Conservation (phyloP, 768 basidiomycete species). For the Amanita exitialis region DNA sequence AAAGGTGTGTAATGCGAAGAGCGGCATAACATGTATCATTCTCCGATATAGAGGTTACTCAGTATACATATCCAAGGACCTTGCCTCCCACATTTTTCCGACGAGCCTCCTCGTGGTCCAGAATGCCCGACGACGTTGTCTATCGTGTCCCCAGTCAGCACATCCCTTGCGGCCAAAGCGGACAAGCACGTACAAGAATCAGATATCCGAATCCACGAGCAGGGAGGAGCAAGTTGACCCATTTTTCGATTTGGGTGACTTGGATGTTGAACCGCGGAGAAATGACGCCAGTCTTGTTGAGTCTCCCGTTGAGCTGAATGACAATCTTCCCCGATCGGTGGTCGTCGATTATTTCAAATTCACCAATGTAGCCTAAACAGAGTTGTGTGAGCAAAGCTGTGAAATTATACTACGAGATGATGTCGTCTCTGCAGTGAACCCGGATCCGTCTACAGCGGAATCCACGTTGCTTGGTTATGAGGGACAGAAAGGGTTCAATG, state of each 20-base stretch:
- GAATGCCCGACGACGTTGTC: slow-evolving; percentile 97
- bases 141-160: slow-evolving; percentile 16
- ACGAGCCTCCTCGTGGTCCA: slow-evolving; percentile 98
- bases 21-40: too few species aligned
- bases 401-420: slow-evolving; percentile 10
- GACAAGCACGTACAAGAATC: slow-evolving; percentile 61
- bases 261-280: slow-evolving; percentile 99
- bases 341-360: slow-evolving; percentile 98
- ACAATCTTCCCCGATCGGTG: slow-evolving; percentile 98
- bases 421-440: slow-evolving; percentile 53
- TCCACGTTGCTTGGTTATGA: slow-evolving; percentile 53
- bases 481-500: slow-evolving; percentile 31
- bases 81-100: slow-evolving; percentile 98
- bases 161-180: neutral
- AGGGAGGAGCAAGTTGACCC: slow-evolving; percentile 96
- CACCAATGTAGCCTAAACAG: slow-evolving; percentile 84
- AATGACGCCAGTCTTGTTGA: slow-evolving; percentile 99
- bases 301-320: slow-evolving; percentile 93
- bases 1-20: too few species aligned
- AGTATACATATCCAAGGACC: slow-evolving; percentile 88
- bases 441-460: slow-evolving; percentile 26
- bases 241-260: slow-evolving; percentile 83
- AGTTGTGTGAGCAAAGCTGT: slow-evolving; percentile 8
- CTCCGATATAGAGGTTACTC: slow-evolving; percentile 15
- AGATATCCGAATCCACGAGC: slow-evolving; percentile 95